Evolutionary conservation across 139 green algal genomes (phyloP), one percentile per base, ranked within the genome.

Genomic region (Coccomyxa sp.): DNA sequence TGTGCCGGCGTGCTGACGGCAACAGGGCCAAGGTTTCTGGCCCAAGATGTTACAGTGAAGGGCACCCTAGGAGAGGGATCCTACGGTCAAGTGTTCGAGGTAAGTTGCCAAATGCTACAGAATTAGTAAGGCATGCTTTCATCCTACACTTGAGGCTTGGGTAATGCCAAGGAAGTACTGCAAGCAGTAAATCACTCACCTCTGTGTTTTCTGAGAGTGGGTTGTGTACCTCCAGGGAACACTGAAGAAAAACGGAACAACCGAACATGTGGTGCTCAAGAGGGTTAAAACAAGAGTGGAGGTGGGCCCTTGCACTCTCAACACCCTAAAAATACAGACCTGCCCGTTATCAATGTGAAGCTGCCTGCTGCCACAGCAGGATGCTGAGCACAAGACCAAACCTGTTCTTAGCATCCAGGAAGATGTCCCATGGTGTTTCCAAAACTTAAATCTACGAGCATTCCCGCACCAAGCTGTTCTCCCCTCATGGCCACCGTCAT

Each of bases 211-310:
- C 23, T 68, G 78, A 59, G 17, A 16, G 51, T 32, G 28, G 66
- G 68, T 63, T 27, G 18, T 28, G 66, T 21, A 11, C 31, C n/a
- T 84, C 77, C 81, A 92, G 89, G 90, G 90, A 17, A 31, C 67
- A 13, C 83, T 93, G 58, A 38, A 81, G 13, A 80, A 60, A 1
- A 67, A 60, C 0, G 38, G 67, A 38, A 81, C 82, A 25, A 76
- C 82, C 11, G 78, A 82, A 57, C 85, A 83, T 1, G 92, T 96
- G 10, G 89, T 96, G n/a, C 83, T 96, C 10, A 96, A 96, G 85
- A 84, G 91, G 0, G 91, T 95, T 10, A 95, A 94, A 79, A 79
- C 84, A 0, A 51, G 83, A 17, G 93, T 96, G 13, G 77, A 93
- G 91, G 91, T 91, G 30, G n/a, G 88, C 31, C 45, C 27, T 14